phyloP scores from a whole-genome alignment of 805 yeast genomes.

The Lachancea meyersii region DNA sequence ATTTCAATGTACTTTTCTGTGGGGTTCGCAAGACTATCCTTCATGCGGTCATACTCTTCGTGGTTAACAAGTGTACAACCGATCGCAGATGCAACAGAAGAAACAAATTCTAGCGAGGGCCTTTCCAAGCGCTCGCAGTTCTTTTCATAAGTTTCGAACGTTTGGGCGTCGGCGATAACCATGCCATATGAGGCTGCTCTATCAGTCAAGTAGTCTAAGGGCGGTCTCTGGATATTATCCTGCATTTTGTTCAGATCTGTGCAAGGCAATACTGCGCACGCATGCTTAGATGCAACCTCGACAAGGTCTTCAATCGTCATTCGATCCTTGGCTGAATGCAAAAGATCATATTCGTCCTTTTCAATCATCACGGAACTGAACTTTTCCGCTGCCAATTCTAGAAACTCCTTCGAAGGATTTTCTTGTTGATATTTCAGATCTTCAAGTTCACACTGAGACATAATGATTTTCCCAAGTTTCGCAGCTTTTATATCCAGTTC shows the following conservation, averaged over 20 bases:
- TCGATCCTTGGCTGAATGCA: neutral
- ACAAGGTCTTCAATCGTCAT: neutral
- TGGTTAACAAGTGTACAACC: constrained; percentile 2
- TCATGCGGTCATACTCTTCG: neutral
- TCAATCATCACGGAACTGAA: neutral
- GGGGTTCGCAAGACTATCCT: constrained; percentile 9
- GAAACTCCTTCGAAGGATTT: neutral
- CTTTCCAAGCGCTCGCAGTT: neutral
- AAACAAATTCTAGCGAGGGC: constrained; percentile 11
- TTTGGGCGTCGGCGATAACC: constrained; percentile 11
- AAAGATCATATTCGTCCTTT: neutral
- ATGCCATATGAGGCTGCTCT: constrained; percentile 14
- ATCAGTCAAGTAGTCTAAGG: constrained; percentile 11
- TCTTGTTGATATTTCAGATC: neutral
- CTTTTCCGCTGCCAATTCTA: neutral
- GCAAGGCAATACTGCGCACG: neutral
- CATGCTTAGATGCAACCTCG: neutral
- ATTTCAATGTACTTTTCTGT: constrained; percentile 11
- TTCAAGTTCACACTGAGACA: neutral
- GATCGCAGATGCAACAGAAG: constrained; percentile 9
- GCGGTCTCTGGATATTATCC: constrained; percentile 10
- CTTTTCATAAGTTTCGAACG: constrained; percentile 5
- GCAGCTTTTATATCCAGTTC: neutral
- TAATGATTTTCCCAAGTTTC: neutral
- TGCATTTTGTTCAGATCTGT: constrained; percentile 5